These are phyloP conservation scores for Fremontodendron californicum DNA, from an alignment of 345 rosid genomes.

Conservation along the genomic window DNA sequence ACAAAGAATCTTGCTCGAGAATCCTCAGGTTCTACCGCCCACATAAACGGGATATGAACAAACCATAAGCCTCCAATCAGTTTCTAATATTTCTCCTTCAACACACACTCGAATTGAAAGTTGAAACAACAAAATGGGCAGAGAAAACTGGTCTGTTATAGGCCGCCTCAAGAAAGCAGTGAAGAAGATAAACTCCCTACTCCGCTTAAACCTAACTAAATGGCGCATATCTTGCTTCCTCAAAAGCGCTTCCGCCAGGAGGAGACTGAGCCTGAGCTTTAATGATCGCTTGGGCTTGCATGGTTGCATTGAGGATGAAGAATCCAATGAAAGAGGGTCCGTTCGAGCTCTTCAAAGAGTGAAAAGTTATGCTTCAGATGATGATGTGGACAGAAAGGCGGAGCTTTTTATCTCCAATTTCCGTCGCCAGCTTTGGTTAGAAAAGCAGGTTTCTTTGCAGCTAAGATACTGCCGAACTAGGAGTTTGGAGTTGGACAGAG, in stretches of 20 bases:
- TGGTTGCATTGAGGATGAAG: slow-evolving; percentile 19
- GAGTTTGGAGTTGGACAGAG: slow-evolving; percentile 17
- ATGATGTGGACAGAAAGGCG: slow-evolving; percentile 37
- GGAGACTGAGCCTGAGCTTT: slow-evolving; percentile 27
- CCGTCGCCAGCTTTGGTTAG: slow-evolving; percentile 35
- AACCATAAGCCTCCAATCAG: background rate
- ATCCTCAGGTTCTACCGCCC: background rate
- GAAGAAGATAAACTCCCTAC: slow-evolving; percentile 23
- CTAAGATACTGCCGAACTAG: slow-evolving; percentile 23
- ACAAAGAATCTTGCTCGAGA: slow-evolving; percentile 12
- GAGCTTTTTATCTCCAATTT: slow-evolving; percentile 43
- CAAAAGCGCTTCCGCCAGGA: background rate
- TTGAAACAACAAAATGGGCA: slow-evolving; percentile 14
- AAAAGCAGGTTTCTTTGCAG: slow-evolving; percentile 41
- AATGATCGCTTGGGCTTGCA: slow-evolving; percentile 30
- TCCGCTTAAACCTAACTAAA: slow-evolving; percentile 9
- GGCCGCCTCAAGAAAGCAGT: slow-evolving; percentile 26
- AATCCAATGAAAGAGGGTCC: slow-evolving; percentile 4
- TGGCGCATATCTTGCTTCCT: slow-evolving; percentile 26
- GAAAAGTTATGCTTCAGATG: slow-evolving; percentile 32
- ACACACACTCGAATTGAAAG: background rate
- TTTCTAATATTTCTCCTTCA: no score
- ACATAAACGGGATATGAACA: no score
- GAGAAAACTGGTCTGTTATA: slow-evolving; percentile 8
- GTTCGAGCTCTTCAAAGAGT: slow-evolving; percentile 32